Conservation (phyloP, 192 early-diverging fungal species). For the Cladochytrium replicatum region DNA sequence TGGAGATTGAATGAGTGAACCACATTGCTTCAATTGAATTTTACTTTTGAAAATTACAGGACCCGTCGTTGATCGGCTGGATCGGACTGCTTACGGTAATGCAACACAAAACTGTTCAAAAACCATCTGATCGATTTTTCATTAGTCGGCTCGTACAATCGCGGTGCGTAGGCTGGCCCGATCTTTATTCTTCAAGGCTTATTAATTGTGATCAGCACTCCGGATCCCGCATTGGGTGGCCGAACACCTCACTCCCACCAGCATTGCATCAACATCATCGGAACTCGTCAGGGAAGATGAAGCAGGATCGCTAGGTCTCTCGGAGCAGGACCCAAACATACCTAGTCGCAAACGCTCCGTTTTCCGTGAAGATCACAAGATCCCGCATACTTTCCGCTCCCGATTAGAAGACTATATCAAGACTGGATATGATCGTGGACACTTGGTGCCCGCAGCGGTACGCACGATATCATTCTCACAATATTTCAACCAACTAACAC, state of each 20-base stretch:
- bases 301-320: constrained; percentile 12
- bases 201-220: no score
- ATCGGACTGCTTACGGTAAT: no score
- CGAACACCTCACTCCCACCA: constrained; percentile 52
- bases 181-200: no score
- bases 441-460: constrained; percentile 84
- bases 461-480: constrained; percentile 67
- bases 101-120: no score
- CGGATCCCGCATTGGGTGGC: constrained; percentile 71
- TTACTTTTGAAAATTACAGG: no score
- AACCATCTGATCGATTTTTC: no score
- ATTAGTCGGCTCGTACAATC: constrained; percentile 66
- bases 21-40: no score
- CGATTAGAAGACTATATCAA: constrained; percentile 67
- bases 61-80: no score
- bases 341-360: constrained; percentile 53
- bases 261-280: constrained; percentile 29
- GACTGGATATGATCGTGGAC: constrained; percentile 79
- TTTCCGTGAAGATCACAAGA: constrained; percentile 67
- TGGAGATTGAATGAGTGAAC: no score
- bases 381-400: constrained; percentile 70
- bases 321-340: background rate
- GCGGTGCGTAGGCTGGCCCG: no score
- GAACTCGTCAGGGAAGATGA: constrained; percentile 37
- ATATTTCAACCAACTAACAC: constrained; percentile 56